A percentile compares a stretch with the other conserved stretches of the same genome.
These are phyloP conservation scores for Pachysolen tannophilus DNA, from an alignment of 805 yeast species.

Conservation along the genomic window DNA sequence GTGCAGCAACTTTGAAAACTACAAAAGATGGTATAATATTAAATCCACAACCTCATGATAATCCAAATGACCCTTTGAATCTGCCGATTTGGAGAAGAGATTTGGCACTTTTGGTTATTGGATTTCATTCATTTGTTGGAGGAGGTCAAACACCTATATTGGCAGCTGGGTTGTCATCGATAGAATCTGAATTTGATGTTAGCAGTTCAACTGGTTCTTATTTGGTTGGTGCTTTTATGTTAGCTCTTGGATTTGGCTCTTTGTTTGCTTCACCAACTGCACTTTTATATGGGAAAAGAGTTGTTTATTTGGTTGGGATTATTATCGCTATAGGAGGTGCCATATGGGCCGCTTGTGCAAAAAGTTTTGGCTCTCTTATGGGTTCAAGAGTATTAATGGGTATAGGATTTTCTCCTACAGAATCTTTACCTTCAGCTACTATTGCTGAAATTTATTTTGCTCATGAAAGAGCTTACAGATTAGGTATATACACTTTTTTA, in stretches of 20 bases:
- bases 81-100: conserved; percentile 60
- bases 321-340: conserved; percentile 42
- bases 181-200: conserved; percentile 34
- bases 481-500: conserved; percentile 45
- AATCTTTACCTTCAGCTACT: conserved; percentile 51
- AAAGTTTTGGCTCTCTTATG: conserved; percentile 40
- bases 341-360: conserved; percentile 45
- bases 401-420: conserved; percentile 55
- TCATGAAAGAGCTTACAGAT: conserved; percentile 40
- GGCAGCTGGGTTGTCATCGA: conserved; percentile 43
- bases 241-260: conserved; percentile 51
- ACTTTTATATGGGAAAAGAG: conserved; percentile 47
- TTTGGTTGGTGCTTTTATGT: conserved; percentile 52
- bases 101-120: conserved; percentile 41
- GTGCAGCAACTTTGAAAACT: conserved; percentile 26
- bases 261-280: conserved; percentile 52
- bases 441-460: conserved; percentile 53
- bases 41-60: conserved; percentile 54
- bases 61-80: conserved; percentile 58
- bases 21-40: conserved; percentile 42
- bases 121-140: conserved; percentile 49
- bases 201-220: conserved; percentile 36
- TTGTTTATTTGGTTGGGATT: conserved; percentile 42
- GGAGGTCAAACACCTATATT: conserved; percentile 58
- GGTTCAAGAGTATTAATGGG: conserved; percentile 53